These are phyloP conservation scores for Nemophila menziesii DNA, from an alignment of 257 asterid species.

Conservation along the genomic window DNA sequence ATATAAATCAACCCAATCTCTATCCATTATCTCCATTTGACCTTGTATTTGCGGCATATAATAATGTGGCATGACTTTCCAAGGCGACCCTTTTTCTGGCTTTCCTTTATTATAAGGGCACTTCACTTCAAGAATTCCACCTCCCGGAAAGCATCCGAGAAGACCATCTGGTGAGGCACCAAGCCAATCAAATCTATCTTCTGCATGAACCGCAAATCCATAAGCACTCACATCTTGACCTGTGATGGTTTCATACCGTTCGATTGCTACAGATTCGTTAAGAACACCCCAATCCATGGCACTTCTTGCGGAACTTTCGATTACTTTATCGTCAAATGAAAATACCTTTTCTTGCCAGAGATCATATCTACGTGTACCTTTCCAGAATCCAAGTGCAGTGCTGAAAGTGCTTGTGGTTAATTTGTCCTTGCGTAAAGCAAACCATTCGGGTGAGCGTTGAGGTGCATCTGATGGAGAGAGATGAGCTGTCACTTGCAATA, in stretches of 20 bases:
- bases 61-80: conserved; percentile 73
- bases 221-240: conserved; percentile 63
- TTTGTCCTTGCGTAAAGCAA: conserved; percentile 85
- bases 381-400: conserved; percentile 89
- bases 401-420: conserved; percentile 90
- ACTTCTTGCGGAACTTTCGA: conserved; percentile 23
- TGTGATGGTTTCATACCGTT: conserved; percentile 74
- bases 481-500: conserved; percentile 31
- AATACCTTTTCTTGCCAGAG: conserved; percentile 86
- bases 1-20: conserved; percentile 87
- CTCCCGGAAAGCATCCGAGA: conserved; percentile 48
- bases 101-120: conserved; percentile 91
- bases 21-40: conserved; percentile 89
- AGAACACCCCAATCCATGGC: conserved; percentile 97
- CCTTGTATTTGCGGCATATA: conserved; percentile 99
- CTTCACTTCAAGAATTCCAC: conserved; percentile 89
- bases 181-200: conserved; percentile 57
- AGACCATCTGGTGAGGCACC: conserved; percentile 98
- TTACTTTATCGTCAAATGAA: conserved; percentile 17
- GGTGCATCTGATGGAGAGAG: conserved; percentile 54
- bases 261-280: conserved; percentile 71
- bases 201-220: conserved; percentile 70
- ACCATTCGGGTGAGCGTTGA: conserved; percentile 94
- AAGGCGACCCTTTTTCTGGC: conserved; percentile 69
- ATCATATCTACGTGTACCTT: conserved; percentile 71